Evolutionary conservation across 768 basidiomycete genomes (phyloP), one percentile per base, ranked within the genome.

Genomic region (Tylopilus felleus): DNA sequence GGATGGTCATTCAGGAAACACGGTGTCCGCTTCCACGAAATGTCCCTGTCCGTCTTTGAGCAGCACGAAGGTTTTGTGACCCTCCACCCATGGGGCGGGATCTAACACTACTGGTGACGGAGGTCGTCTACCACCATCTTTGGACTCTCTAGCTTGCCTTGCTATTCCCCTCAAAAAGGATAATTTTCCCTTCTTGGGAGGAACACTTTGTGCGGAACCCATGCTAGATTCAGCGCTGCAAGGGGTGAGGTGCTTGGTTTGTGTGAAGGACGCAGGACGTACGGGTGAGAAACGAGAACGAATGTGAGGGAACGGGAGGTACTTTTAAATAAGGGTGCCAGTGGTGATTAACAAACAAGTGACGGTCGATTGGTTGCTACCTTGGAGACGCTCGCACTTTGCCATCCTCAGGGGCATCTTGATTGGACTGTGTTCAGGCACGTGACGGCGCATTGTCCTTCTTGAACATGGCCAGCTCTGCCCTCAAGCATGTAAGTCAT

Each of bases 401-500:
- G 31, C 31, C 12, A 33, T 33, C 12, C 13, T 13, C 8, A 13
- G 31, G 31, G 31, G 31, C 4, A 33, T 33, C 31, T 33, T 10
- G 13, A 33, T 3, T 9, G 13, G 9, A 38, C 36, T 3, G n/a
- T 38, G 36, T 38, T 17, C 16, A 38, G 38, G n/a, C 51, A 63
- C 64, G 60, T 65, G 62, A 65, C 56, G 4, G 9, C 51, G 43
- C 19, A n/a, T 55, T 23, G 28, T 2, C 12, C 25, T 21, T 27
- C 28, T 44, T 33, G 16, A 62, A 41, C 39, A 79, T 79, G 79
- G 72, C 79, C 61, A 80, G 74, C 64, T 67, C 60, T 51, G 75
- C 69, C 27, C 66, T 77, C 58, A 80, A 74, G 60, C 76, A 77
- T 62, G 78, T 78, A 54, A 44, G 73, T 60, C 47, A 0, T 19